These are phyloP conservation scores for Poronia punctata DNA, from an alignment of 495 filamentous ascomycete species.

Conservation along the genomic window DNA sequence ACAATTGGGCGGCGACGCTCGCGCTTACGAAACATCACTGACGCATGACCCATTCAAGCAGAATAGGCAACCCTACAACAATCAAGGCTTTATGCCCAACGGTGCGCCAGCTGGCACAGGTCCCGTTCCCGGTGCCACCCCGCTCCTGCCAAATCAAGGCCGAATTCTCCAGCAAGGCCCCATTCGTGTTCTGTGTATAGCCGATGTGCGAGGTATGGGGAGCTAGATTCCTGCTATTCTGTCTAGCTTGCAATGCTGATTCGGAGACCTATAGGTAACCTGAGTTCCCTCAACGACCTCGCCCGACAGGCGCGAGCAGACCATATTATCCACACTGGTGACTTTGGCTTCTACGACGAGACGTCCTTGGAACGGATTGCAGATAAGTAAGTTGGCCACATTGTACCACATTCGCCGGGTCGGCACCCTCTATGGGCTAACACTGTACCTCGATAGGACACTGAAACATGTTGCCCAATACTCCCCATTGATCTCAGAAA, in stretches of 20 bases:
- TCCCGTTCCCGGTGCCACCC: slow-evolving; percentile 44
- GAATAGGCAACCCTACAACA: slow-evolving; percentile 35
- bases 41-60: slow-evolving; percentile 27
- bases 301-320: slow-evolving; percentile 89
- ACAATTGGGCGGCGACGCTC: not conserved
- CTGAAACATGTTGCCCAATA: slow-evolving; percentile 98
- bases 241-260: slow-evolving; percentile 11
- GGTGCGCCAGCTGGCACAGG: slow-evolving; percentile 39
- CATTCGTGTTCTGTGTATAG: slow-evolving; percentile 85
- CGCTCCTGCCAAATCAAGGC: slow-evolving; percentile 51
- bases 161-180: slow-evolving; percentile 77
- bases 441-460: slow-evolving; percentile 57
- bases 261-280: slow-evolving; percentile 60
- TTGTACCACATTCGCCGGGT: not conserved
- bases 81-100: slow-evolving; percentile 47
- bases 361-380: slow-evolving; percentile 94
- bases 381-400: slow-evolving; percentile 71
- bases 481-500: slow-evolving; percentile 84
- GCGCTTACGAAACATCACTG: slow-evolving; percentile 10
- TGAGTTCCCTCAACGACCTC: slow-evolving; percentile 91
- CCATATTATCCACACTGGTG: slow-evolving; percentile 96
- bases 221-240: not conserved
- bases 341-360: slow-evolving; percentile 99
- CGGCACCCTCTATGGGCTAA: slow-evolving; percentile 3
- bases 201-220: slow-evolving; percentile 86